Conservation (phyloP, 495 filamentous ascomycete species). For the Annulohypoxylon stygium region DNA sequence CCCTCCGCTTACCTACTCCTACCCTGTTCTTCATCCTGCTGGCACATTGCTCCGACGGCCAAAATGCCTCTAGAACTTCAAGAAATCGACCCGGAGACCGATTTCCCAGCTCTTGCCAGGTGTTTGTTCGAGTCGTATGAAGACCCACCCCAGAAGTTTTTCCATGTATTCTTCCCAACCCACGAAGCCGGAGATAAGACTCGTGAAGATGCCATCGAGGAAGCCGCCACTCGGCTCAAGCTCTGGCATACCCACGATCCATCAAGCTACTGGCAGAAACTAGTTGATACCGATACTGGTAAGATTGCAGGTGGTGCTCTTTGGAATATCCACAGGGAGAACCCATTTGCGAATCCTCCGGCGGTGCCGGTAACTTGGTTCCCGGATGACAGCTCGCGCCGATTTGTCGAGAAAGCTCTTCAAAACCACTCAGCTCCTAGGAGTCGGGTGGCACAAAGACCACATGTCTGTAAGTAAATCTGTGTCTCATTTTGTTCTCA, state of each 20-base stretch:
- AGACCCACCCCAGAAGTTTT: constrained; percentile 39
- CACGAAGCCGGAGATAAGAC: constrained; percentile 26
- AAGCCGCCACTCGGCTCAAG: constrained; percentile 46
- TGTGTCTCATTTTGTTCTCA: background rate
- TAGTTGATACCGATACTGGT: constrained; percentile 52
- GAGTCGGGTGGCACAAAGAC: constrained; percentile 42
- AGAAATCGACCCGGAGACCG: constrained; percentile 31
- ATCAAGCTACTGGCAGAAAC: constrained; percentile 47
- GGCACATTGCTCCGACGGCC: background rate
- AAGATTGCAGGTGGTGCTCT: constrained; percentile 50
- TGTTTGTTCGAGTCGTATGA: constrained; percentile 46
- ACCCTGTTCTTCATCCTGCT: background rate
- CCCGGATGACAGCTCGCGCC: constrained; percentile 46
- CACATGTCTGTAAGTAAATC: constrained; percentile 49
- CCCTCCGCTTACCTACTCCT: too few species aligned
- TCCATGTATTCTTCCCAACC: constrained; percentile 44
- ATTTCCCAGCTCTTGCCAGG: constrained; percentile 38
- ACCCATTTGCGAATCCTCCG: constrained; percentile 42
- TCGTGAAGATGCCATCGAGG: constrained; percentile 43
- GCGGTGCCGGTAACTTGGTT: constrained; percentile 50
- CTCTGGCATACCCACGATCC: constrained; percentile 48
- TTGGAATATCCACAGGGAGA: constrained; percentile 54
- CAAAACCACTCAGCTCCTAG: constrained; percentile 43
- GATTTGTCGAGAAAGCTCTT: constrained; percentile 47
- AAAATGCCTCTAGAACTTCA: constrained; percentile 35